A percentile compares a stretch with the other conserved stretches of the same genome.
phyloP scores from a whole-genome alignment of 1,284 basidiomycete genomes.

The Trametes pubescens region DNA sequence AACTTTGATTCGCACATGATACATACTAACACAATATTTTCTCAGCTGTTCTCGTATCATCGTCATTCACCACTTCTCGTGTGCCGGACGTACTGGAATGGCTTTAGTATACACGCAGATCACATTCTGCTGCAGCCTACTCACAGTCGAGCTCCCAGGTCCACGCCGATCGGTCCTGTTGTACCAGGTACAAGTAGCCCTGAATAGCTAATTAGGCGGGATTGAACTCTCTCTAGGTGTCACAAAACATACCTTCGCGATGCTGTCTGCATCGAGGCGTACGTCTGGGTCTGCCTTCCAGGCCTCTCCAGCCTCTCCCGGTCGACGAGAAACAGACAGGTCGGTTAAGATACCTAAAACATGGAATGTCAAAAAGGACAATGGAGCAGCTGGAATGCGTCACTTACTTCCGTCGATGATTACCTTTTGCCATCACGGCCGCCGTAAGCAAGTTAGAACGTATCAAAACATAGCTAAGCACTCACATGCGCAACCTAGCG shows the following conservation, averaged over 20 bases:
- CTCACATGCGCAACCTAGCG: background rate
- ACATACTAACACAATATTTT: too few relatives aligned
- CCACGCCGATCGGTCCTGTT: slow-evolving; percentile 56
- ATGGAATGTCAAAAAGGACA: background rate
- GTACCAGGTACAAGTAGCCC: slow-evolving; percentile 49
- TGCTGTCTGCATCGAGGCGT: slow-evolving; percentile 66
- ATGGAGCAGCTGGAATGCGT: background rate
- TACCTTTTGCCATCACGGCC: slow-evolving; percentile 24
- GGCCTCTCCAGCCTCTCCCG: slow-evolving; percentile 41
- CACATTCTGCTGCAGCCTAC: slow-evolving; percentile 15
- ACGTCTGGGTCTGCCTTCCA: slow-evolving; percentile 56
- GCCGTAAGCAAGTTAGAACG: background rate
- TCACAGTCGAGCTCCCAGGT: slow-evolving; percentile 57
- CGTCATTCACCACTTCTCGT: slow-evolving; percentile 52
- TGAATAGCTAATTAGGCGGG: slow-evolving; percentile 20
- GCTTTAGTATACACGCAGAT: background rate
- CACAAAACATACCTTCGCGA: slow-evolving; percentile 59
- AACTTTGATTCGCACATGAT: too few relatives aligned
- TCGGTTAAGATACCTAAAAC: slow-evolving; percentile 57
- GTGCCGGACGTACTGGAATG: slow-evolving; percentile 50
- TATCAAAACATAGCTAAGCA: slow-evolving; percentile 29
- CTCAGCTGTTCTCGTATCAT: too few relatives aligned
- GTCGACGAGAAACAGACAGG: slow-evolving; percentile 35
- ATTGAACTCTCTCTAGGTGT: background rate
- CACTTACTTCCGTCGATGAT: slow-evolving; percentile 50